Percentiles rank a stretch among this genome's conserved stretches.
Evolutionary conservation across 805 yeast species (phyloP).

Genomic region (Candida tallmaniae): DNA sequence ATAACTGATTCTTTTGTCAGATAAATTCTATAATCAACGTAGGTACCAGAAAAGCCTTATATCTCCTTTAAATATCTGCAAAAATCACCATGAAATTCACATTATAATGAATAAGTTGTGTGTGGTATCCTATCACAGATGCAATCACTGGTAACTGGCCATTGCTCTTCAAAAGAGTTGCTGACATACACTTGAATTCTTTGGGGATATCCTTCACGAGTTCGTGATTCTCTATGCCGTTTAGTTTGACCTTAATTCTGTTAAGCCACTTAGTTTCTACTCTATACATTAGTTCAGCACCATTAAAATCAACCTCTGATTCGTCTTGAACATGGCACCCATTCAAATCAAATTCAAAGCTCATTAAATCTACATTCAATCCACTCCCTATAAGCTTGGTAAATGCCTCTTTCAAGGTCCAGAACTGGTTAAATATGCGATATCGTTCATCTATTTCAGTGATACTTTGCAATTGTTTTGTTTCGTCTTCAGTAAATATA

Average conservation of each 20-base stretch:
- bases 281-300: neutral
- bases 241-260: neutral
- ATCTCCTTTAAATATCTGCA: no score
- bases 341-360: slow-evolving; percentile 14
- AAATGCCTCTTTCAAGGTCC: slow-evolving; percentile 81
- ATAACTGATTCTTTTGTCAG: no score
- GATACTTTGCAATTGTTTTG: slow-evolving; percentile 18
- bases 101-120: neutral
- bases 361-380: slow-evolving; percentile 19
- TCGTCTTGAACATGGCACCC: slow-evolving; percentile 1
- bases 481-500: slow-evolving; percentile 39
- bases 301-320: neutral
- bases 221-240: neutral
- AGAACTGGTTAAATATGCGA: slow-evolving; percentile 48
- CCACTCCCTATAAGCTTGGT: slow-evolving; percentile 68
- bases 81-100: no score
- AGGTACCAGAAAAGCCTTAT: no score
- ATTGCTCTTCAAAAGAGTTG: slow-evolving; percentile 1
- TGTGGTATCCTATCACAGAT: no score
- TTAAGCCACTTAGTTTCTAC: slow-evolving; percentile 2
- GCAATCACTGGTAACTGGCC: slow-evolving; percentile 7
- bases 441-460: slow-evolving; percentile 16
- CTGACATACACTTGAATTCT: slow-evolving; percentile 1
- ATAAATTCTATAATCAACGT: no score
- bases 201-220: neutral